phyloP scores from a whole-genome alignment of 352 stramenopile species.

The Hyaloperonospora brassicae region DNA sequence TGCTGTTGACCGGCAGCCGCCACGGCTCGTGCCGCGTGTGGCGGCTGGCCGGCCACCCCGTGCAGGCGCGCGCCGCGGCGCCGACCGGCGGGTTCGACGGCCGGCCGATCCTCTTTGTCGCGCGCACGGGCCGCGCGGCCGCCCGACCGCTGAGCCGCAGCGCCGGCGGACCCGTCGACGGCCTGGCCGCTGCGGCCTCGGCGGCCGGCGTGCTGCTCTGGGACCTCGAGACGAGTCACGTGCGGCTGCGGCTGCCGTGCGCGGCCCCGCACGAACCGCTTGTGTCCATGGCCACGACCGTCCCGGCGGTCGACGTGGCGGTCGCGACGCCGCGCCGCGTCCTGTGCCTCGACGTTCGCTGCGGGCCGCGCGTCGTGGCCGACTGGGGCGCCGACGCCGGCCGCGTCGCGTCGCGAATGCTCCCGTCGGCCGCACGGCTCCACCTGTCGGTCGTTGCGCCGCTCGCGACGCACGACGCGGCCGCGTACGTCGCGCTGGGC shows the following conservation, averaged over 20 bases:
- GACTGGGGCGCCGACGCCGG: constrained; percentile 55
- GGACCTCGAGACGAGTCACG: constrained; percentile 61
- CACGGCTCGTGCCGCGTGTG: constrained; percentile 65
- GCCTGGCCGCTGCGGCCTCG: constrained; percentile 36
- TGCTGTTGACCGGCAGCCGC: constrained; percentile 63
- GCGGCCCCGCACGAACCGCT: constrained; percentile 31
- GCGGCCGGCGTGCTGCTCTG: constrained; percentile 49
- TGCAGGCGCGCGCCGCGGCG: constrained; percentile 21
- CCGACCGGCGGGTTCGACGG: constrained; percentile 10
- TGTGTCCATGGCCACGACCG: constrained; percentile 26
- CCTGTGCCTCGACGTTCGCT: constrained; percentile 40
- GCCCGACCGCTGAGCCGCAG: no score
- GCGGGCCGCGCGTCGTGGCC: constrained; percentile 38
- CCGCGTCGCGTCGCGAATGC: constrained; percentile 4
- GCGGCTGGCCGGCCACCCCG: constrained; percentile 49
- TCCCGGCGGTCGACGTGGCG: constrained; percentile 33
- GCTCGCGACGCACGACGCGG: constrained; percentile 25
- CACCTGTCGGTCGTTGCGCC: constrained; percentile 15
- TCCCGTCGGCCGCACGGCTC: not conserved
- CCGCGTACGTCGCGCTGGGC: constrained; percentile 33
- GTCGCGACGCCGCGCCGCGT: constrained; percentile 44
- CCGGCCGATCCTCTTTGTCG: constrained; percentile 22
- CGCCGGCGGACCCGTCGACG: constrained; percentile 14
- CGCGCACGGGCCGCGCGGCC: constrained; percentile 14
- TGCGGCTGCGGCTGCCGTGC: constrained; percentile 49